These are phyloP conservation scores for Phytophthora hibernalis DNA, from an alignment of 352 stramenopile genomes.

Conservation along the genomic window DNA sequence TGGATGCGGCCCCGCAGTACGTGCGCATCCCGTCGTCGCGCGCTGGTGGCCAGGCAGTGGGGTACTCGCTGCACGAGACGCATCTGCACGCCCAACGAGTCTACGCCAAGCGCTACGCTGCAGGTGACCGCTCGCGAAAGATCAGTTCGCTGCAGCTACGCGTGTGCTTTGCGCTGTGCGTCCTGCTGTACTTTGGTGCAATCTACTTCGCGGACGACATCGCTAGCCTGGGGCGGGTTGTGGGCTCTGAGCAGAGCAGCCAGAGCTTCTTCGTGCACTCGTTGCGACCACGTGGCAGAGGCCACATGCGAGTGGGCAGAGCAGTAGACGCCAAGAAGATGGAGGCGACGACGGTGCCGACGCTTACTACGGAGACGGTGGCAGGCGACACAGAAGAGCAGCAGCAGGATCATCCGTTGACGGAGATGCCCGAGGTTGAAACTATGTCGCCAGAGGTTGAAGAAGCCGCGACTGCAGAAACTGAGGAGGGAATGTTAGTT, in stretches of 20 bases:
- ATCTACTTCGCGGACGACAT: conserved; percentile 69
- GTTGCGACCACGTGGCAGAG: conserved; percentile 23
- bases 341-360: conserved; percentile 2
- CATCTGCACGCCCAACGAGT: conserved; percentile 20
- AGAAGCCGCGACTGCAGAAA: conserved; percentile 20
- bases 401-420: not conserved
- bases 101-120: conserved; percentile 28
- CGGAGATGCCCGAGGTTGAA: not conserved
- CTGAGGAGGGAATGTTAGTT: conserved; percentile 10
- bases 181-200: conserved; percentile 54
- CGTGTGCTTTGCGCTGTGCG: conserved; percentile 60
- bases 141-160: conserved; percentile 58
- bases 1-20: conserved; percentile 37
- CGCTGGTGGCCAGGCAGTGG: conserved; percentile 9
- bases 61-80: conserved; percentile 29
- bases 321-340: conserved; percentile 36
- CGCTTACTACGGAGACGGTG: not conserved
- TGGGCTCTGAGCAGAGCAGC: conserved; percentile 38
- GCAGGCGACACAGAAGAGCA: not conserved
- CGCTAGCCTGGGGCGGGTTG: conserved; percentile 35
- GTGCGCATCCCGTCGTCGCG: conserved; percentile 40
- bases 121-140: conserved; percentile 36
- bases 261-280: conserved; percentile 48
- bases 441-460: conserved; percentile 4
- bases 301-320: conserved; percentile 27